Evolutionary conservation across 208 protist genomes (phyloP), one percentile per base, ranked within the genome.

Genomic region (Strigomonas galati): DNA sequence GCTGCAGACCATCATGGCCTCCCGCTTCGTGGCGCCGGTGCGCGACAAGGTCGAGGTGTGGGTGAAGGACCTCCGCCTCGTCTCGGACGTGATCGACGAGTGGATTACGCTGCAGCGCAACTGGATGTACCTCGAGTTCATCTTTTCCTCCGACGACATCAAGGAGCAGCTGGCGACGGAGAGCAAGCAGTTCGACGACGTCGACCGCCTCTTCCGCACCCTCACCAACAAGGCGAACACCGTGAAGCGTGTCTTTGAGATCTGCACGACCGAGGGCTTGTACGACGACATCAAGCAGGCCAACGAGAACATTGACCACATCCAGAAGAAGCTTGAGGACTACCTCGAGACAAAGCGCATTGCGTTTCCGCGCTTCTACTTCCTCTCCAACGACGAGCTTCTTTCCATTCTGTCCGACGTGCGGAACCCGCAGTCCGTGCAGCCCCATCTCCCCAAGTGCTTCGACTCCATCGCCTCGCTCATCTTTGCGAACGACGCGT

Each of bases 111-210:
- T 97, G 52, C 98, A 99, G 74, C 95, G 93, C 31, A 93, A 88
- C 59, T 99, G 97, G 97, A 95, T 99, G 82, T 99, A 99, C 76
- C 81, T 99, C 15, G 97, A 99, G 74, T 98, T 98, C 76, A 99
- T 99, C 71, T 99, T 99, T 72, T 91, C 87, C 14, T 98, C 94
- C 19, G 91, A 97, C 56, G 98, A 99, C 70, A 99, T 99, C 66
- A 97, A 98, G 66, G 84, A 89, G 43, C 94, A 98, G 69, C 84
- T 97, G 40, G 93, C 90, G 1, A 84, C 89, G 62, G 96, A 98
- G 69, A 93, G 82, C 63, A 71, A 77, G 23, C 85, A 93, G 68
- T 98, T 98, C 68, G 82, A 83, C 62, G 60, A 59, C 32, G 93
- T 99, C 0, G 93, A 98, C 74, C 66, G 85, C 19, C 71, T 97